Evolutionary conservation across 2,329 filamentous ascomycete genomes (phyloP), one percentile per base, ranked within the genome.

Genomic region (Cercospora sp.): DNA sequence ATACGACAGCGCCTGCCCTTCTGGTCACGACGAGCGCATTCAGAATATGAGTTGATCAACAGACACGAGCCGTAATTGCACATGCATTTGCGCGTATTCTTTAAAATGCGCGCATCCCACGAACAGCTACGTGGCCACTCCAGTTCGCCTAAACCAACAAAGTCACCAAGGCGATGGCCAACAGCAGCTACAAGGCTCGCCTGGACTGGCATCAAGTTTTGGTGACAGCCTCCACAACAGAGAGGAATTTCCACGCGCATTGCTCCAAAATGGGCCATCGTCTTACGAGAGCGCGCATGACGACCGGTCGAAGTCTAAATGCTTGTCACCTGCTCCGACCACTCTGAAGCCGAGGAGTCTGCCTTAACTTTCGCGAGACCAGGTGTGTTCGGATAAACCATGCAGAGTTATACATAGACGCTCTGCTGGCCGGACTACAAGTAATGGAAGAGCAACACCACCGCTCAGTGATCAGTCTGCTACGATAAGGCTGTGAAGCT

Each of bases 21-120:
- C 66, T 77, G 76, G 75, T 73, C 72, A 23, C 67, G 74, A 64
- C 63, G 65, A n/a, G 73, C 68, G 31, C 68, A 70, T 26, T 67
- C 72, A 39, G 74, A 77, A 48, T 77, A 77, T 45, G 76, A 77
- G 66, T 69, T 77, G 13, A 72, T 76, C 5, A 68, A 74, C 30
- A 69, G 75, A 45, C 75, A 77, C 64, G 75, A 77, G 63, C 68
- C 71, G 7, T 73, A 53, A 66, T 7, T 33, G 20, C 8, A 13
- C 18, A 5, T n/a, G 16, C 30, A 57, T 6, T 30, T n/a, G n/a
- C 13, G 20, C n/a, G 3, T 12, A 39, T 28, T 16, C 13, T 28
- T 12, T 9, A 45, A 18, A 5, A 20, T 26, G n/a, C 58, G 36
- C 33, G 33, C 36, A 26, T 36, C 12, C 8, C 13, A 23, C 33